A percentile compares a stretch with the other conserved stretches of the same genome.
Conservation (phyloP, 31 red algal genomes). For the Odonthalia washingtoniensis region DNA sequence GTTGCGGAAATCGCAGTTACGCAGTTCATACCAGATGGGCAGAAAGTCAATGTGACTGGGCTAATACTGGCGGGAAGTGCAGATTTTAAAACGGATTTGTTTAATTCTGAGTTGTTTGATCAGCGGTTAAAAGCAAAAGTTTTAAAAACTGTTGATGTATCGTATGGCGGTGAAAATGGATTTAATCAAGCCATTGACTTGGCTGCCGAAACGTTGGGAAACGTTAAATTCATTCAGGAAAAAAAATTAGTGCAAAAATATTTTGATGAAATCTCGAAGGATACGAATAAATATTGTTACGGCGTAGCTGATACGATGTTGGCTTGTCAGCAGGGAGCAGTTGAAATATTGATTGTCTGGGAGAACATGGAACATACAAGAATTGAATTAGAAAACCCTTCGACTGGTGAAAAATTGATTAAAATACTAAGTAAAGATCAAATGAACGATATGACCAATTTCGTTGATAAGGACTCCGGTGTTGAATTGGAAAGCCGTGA, state of each 20-base stretch:
- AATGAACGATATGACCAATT: conserved; percentile 72
- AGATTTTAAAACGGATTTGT: conserved; percentile 99
- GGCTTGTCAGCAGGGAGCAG: conserved; percentile 94
- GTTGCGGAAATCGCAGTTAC: conserved; percentile 94
- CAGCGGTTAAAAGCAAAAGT: conserved; percentile 95
- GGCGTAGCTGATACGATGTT: conserved; percentile 91
- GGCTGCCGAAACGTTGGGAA: conserved; percentile 91
- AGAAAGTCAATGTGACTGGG: conserved; percentile 97
- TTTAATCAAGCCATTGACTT: conserved; percentile 99
- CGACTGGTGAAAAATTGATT: conserved; percentile 81
- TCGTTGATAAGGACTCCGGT: conserved; percentile 79
- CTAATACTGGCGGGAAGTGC: conserved; percentile 96
- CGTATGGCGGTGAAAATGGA: conserved; percentile 97
- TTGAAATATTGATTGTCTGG: conserved; percentile 96
- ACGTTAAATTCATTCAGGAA: conserved; percentile 99
- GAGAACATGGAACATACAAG: conserved; percentile 96
- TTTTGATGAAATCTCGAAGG: conserved; percentile 98
- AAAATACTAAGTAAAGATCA: conserved; percentile 90
- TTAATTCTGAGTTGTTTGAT: conserved; percentile 94
- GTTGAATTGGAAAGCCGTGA: conserved; percentile 91
- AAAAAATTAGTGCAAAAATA: conserved; percentile 96
- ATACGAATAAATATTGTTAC: conserved; percentile 96
- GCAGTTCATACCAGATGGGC: conserved; percentile 95
- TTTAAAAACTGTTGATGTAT: conserved; percentile 95
- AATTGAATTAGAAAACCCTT: conserved; percentile 91